phyloP scores from a whole-genome alignment of 306 rosid species.

The Vigna radiata region DNA sequence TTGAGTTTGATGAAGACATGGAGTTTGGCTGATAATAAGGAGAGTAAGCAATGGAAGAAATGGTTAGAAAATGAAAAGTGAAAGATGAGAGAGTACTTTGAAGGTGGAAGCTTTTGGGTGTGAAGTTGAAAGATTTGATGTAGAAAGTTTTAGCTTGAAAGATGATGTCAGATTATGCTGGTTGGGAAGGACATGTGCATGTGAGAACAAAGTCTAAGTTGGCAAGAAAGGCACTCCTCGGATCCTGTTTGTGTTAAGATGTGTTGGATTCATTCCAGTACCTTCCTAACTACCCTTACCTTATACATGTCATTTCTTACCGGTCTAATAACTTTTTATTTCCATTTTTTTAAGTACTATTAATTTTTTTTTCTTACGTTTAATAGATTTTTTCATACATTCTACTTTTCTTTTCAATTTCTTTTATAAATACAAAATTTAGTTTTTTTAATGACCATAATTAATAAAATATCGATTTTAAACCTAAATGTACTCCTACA shows the following conservation, averaged over 20 bases:
- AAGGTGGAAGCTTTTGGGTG: constrained; percentile 30
- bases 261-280: constrained; percentile 29
- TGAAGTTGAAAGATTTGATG: no score
- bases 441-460: no score
- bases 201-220: constrained; percentile 46
- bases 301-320: not conserved
- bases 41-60: constrained; percentile 11
- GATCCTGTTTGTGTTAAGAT: no score
- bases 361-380: no score
- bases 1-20: constrained; percentile 20
- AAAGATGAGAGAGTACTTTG: not conserved
- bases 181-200: not conserved
- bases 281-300: not conserved
- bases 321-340: no score
- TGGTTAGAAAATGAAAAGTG: not conserved
- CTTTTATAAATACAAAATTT: no score
- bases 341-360: no score
- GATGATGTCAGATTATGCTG: constrained; percentile 18
- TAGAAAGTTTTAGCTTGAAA: constrained; percentile 24
- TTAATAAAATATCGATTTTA: no score
- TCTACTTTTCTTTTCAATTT: no score
- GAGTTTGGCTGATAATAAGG: constrained; percentile 23
- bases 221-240: constrained; percentile 30
- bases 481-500: no score
- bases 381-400: no score